These are phyloP conservation scores for Ambrosia artemisiifolia DNA, from an alignment of 129 eudicot species.

Conservation along the genomic window DNA sequence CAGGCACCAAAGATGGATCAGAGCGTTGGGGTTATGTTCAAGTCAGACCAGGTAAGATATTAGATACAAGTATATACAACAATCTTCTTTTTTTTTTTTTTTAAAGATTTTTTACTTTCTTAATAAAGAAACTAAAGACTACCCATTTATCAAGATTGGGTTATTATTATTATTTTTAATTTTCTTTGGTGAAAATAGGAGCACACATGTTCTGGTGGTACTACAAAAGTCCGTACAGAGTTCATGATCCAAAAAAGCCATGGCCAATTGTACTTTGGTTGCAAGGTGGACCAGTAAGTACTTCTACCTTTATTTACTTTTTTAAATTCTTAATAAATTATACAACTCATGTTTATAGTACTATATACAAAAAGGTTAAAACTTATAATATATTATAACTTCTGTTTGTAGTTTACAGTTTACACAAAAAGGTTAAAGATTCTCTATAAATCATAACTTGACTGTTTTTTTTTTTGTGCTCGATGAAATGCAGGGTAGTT, in stretches of 20 bases:
- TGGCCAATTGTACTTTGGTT: constrained; percentile 62
- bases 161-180: neutral
- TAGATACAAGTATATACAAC: no score
- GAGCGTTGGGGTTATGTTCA: constrained; percentile 57
- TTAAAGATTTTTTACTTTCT: neutral
- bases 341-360: neutral
- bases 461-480: neutral
- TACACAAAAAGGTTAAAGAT: neutral
- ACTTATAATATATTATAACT: neutral
- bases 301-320: neutral
- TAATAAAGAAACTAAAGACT: neutral
- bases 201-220: constrained; percentile 70
- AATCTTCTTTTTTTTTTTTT: neutral
- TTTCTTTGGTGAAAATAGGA: constrained; percentile 32
- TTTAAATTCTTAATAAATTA: neutral
- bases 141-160: constrained; percentile 15
- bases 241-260: constrained; percentile 48
- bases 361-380: neutral
- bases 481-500: constrained; percentile 41
- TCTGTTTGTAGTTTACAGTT: neutral
- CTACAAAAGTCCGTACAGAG: constrained; percentile 50
- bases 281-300: constrained; percentile 70
- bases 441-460: neutral
- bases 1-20: constrained; percentile 39
- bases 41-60: constrained; percentile 48